These are phyloP conservation scores for Erythrophleum ivorense DNA, from an alignment of 331 rosid species.

Conservation along the genomic window DNA sequence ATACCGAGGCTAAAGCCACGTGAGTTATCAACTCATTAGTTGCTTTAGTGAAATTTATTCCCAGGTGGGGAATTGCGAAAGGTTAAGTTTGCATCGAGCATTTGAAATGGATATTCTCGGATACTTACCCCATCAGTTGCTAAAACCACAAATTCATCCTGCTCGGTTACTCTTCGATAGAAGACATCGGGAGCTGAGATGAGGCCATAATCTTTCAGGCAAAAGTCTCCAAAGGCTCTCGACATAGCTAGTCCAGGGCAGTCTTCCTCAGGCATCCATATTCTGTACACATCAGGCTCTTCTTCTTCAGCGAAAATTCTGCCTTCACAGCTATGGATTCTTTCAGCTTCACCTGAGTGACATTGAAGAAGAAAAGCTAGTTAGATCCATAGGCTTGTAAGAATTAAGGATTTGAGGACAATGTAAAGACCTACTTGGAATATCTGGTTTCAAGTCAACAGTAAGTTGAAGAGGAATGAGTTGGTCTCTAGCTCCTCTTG, in stretches of 20 bases:
- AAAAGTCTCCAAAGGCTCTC: constrained; percentile 93
- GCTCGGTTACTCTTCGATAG: constrained; percentile 60
- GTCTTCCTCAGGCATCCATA: constrained; percentile 96
- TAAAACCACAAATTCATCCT: constrained; percentile 80
- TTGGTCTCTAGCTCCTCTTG: constrained; percentile 65
- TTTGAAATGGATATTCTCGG: neutral
- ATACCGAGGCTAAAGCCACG: neutral
- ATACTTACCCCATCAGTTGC: constrained; percentile 89
- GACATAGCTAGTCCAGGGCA: constrained; percentile 98
- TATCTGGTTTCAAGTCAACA: constrained; percentile 81
- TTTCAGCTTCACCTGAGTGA: constrained; percentile 78
- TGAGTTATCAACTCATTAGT: neutral
- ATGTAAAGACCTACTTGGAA: constrained; percentile 65
- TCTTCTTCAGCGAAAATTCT: constrained; percentile 72
- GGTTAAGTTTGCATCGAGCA: neutral
- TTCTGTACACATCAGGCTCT: constrained; percentile 79
- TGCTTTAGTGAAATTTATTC: neutral
- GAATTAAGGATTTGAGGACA: neutral
- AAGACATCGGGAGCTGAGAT: constrained; percentile 74
- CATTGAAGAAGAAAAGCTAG: constrained; percentile 18
- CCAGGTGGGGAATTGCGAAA: neutral
- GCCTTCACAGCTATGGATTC: constrained; percentile 71
- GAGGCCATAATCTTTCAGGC: constrained; percentile 91
- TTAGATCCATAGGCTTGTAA: constrained; percentile 7
- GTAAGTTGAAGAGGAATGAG: constrained; percentile 78